Evolutionary conservation across 106 monocot genomes (phyloP).

Genomic region (Triglochin maritima): DNA sequence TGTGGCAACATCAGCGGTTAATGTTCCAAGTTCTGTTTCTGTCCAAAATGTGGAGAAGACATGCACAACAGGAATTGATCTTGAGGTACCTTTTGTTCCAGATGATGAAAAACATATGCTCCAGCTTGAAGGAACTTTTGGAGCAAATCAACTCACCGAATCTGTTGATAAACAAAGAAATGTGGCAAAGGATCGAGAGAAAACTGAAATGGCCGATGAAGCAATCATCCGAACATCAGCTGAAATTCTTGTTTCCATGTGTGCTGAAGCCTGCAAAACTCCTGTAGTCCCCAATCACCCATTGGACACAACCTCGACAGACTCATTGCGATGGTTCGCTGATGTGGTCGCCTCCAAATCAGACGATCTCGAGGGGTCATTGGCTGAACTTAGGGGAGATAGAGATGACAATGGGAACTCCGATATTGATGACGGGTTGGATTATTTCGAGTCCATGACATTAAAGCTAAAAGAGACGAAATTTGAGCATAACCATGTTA

Average conservation of each 20-base stretch:
- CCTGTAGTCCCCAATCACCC: neutral
- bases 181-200: neutral
- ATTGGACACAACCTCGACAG: neutral
- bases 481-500: slow-evolving; percentile 25
- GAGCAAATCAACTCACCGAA: neutral
- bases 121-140: neutral
- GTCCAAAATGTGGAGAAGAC: too few species aligned
- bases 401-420: slow-evolving; percentile 1
- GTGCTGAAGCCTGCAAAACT: slow-evolving; percentile 8
- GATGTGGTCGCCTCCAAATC: slow-evolving; percentile 26
- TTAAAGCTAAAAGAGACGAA: slow-evolving; percentile 49
- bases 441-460: slow-evolving; percentile 58
- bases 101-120: slow-evolving; percentile 28
- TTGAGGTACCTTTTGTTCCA: slow-evolving; percentile 5
- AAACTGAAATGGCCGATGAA: neutral
- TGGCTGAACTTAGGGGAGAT: neutral
- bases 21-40: too few species aligned
- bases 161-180: neutral
- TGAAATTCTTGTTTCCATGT: slow-evolving; percentile 32
- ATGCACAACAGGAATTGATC: too few species aligned
- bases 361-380: neutral
- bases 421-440: slow-evolving; percentile 20
- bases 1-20: too few species aligned
- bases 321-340: slow-evolving; percentile 47
- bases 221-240: slow-evolving; percentile 31